Base-by-base conservation (phyloP, 1,284 basidiomycete genomes). In the Mycena sp. region DNA sequence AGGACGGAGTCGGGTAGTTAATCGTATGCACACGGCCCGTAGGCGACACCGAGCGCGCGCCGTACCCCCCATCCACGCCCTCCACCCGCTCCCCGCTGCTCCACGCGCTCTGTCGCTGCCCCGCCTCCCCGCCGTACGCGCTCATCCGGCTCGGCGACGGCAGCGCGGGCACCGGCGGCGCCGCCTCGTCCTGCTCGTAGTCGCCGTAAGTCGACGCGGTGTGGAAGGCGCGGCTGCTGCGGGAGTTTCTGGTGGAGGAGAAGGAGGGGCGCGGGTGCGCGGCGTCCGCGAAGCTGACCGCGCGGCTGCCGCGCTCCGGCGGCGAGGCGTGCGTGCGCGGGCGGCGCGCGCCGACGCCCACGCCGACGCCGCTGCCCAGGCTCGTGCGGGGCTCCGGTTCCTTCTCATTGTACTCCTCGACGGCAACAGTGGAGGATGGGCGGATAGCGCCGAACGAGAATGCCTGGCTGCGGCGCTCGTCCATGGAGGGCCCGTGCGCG, bases 261-360 rank as follows among this genome's bases (percentile, higher is more conserved):
- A 75, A 75, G 12, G 86, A 89, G 3, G 88, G 88, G 26, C 89
- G 84, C 11, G 84, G 80, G 61, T 89, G 87, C n/a, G 85, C 80
- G 5, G 63, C n/a, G 30, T 68, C 67, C 40, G 91, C 91, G 69
- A 94, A 92, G 1, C 91, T 93, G 10, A 93, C 81, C 1, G 65
- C 65, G n/a, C 87, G 80, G 2, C 86, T 88, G 29, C 81, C 73
- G 25, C 85, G 81, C 23, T 83, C 81, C 17, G 76, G 75, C 7
- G 80, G 73, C 5, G 76, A 72, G 41, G 74, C 79, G 0, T 78
- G 76, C 0, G 81, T 64, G 69, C 71, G 59, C 73, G 72, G 30
- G 73, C 73, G 25, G 75, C 72, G 48, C 79, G 80, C 74, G 32
- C 84, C 79, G 10, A 81, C 72, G 12, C 80, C 80, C 2, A 81